phyloP scores from a whole-genome alignment of 176 grass and related monocot genomes.

The Tillandsia fasciculata region DNA sequence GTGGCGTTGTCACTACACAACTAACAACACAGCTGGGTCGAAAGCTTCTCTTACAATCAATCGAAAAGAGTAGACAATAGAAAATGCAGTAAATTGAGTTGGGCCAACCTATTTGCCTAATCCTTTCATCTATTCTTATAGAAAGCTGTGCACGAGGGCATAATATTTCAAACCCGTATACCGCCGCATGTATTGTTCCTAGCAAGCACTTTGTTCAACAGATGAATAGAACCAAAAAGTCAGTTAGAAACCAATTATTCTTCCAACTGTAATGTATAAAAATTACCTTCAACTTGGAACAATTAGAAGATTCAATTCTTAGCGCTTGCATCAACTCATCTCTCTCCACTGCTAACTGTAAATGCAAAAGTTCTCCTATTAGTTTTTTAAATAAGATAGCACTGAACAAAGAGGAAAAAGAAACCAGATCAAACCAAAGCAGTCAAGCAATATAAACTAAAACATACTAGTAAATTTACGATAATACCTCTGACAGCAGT shows the following conservation, averaged over 20 bases:
- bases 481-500: conserved; percentile 71
- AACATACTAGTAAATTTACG: background rate
- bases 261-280: conserved; percentile 4
- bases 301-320: conserved; percentile 96
- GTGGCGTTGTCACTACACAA: too few relatives aligned
- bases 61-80: too few relatives aligned
- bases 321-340: conserved; percentile 70
- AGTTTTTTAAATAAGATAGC: conserved; percentile 2
- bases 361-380: conserved; percentile 11
- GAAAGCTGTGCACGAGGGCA: background rate
- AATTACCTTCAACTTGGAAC: conserved; percentile 87
- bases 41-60: too few relatives aligned
- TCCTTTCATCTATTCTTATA: too few relatives aligned
- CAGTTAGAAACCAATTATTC: conserved; percentile 8
- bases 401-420: background rate
- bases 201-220: background rate
- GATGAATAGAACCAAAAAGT: background rate
- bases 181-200: background rate
- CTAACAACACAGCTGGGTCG: too few relatives aligned
- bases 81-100: too few relatives aligned
- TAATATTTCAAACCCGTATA: background rate
- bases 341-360: conserved; percentile 95
- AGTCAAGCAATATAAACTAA: background rate
- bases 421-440: background rate
- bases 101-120: too few relatives aligned